These are phyloP conservation scores for Fusarium sp. DNA, from an alignment of 2,329 filamentous ascomycete genomes.

Conservation along the genomic window DNA sequence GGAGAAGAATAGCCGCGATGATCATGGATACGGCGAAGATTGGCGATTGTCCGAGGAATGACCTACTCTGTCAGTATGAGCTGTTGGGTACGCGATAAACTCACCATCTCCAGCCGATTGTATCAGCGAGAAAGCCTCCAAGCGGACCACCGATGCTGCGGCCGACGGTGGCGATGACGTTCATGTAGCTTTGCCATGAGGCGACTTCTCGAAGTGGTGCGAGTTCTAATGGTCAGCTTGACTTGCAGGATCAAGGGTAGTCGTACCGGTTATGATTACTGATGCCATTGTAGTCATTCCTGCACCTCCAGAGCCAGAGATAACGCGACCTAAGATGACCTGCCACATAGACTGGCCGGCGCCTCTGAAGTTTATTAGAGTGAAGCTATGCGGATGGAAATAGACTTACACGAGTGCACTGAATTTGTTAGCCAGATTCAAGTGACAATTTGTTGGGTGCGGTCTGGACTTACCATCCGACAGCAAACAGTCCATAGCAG, in stretches of 20 bases:
- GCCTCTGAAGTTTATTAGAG: slow-evolving; percentile 42
- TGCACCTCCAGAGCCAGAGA: slow-evolving; percentile 61
- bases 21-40: neutral
- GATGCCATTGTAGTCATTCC: slow-evolving; percentile 57
- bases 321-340: slow-evolving; percentile 59
- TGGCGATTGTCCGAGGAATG: slow-evolving; percentile 50
- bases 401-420: slow-evolving; percentile 32
- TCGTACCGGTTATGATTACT: neutral
- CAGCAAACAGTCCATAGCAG: slow-evolving; percentile 41
- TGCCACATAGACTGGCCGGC: slow-evolving; percentile 55
- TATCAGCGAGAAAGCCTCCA: slow-evolving; percentile 68
- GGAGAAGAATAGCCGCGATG: neutral
- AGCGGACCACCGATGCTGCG: slow-evolving; percentile 61
- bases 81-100: rapidly evolving
- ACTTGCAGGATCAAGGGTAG: rapidly evolving
- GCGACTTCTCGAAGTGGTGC: slow-evolving; percentile 62
- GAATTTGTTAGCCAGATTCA: neutral
- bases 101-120: slow-evolving; percentile 68
- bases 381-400: rapidly evolving
- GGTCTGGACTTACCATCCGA: slow-evolving; percentile 48
- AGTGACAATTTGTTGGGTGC: neutral
- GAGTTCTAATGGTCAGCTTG: slow-evolving; percentile 47
- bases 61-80: slow-evolving; percentile 42
- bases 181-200: slow-evolving; percentile 62
- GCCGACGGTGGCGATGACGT: slow-evolving; percentile 60